Percentiles rank a stretch among this genome's conserved stretches.
Evolutionary conservation across 1,284 basidiomycete genomes (phyloP).

Genomic region (Rhodotorula sp.): DNA sequence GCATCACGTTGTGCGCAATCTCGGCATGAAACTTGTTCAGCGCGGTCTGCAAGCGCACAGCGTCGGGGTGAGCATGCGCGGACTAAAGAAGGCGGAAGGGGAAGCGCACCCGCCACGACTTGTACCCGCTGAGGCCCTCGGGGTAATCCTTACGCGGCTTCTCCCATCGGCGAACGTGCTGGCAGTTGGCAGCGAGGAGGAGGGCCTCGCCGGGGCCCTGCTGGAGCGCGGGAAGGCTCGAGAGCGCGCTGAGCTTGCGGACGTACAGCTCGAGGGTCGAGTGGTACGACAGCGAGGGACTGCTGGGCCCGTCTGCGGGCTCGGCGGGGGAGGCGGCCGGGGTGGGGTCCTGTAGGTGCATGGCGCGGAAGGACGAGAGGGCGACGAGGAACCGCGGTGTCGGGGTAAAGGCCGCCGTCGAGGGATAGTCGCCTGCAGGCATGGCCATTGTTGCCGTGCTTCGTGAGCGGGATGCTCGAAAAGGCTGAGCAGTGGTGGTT

Average conservation of each 20-base stretch:
- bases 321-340: neutral
- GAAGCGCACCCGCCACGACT: constrained; percentile 34
- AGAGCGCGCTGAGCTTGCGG: neutral
- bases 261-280: constrained; percentile 8
- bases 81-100: neutral
- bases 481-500: too few relatives aligned
- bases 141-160: constrained; percentile 16
- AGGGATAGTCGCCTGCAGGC: neutral
- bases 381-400: constrained; percentile 15
- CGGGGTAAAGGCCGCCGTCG: constrained; percentile 5
- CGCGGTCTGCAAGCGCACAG: neutral
- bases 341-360: constrained; percentile 14
- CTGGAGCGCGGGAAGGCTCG: neutral
- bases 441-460: neutral
- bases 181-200: constrained; percentile 19
- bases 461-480: neutral
- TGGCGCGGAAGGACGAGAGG: constrained; percentile 10
- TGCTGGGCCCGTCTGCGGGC: neutral
- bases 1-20: constrained; percentile 12
- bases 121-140: constrained; percentile 24
- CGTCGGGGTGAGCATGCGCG: neutral
- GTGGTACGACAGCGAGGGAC: constrained; percentile 16
- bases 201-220: constrained; percentile 22
- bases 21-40: constrained; percentile 30
- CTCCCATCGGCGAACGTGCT: constrained; percentile 34